phyloP scores from a whole-genome alignment of 2,329 filamentous ascomycete species.

The Beauveria sp. region DNA sequence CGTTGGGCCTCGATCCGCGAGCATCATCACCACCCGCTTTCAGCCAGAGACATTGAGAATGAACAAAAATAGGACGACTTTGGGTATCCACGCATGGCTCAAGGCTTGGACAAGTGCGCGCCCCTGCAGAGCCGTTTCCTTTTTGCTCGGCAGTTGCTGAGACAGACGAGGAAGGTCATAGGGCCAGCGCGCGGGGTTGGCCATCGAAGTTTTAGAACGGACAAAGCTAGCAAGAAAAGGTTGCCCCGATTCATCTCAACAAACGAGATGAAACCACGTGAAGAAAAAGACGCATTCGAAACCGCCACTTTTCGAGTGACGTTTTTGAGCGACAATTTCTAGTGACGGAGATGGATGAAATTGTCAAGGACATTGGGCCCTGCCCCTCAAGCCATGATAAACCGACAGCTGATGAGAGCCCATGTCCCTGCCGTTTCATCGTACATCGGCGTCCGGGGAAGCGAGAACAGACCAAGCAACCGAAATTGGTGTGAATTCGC shows the following conservation, averaged over 20 bases:
- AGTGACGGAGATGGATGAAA: background rate
- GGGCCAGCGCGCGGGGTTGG: background rate
- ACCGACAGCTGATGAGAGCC: background rate
- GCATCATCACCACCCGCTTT: too few species aligned
- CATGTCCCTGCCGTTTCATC: background rate
- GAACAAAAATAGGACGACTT: background rate
- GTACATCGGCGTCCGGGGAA: background rate
- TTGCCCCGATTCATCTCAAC: background rate
- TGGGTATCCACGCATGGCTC: background rate
- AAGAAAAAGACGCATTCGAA: background rate
- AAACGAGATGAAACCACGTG: background rate
- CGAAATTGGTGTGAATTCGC: background rate
- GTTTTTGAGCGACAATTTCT: background rate
- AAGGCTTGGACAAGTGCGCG: background rate
- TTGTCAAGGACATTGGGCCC: background rate
- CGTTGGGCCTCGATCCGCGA: background rate
- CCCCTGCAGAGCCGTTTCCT: background rate
- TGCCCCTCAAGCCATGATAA: background rate
- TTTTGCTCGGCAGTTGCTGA: constrained; percentile 5
- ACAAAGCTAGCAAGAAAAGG: background rate
- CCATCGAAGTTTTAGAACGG: background rate
- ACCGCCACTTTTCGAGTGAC: background rate
- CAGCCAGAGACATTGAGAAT: background rate
- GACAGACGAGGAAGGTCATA: background rate
- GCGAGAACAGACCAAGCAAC: background rate